A percentile compares a stretch with the other conserved stretches of the same genome.
Evolutionary conservation across 1,284 basidiomycete species (phyloP).

Genomic region (Rhodotorula sp.): DNA sequence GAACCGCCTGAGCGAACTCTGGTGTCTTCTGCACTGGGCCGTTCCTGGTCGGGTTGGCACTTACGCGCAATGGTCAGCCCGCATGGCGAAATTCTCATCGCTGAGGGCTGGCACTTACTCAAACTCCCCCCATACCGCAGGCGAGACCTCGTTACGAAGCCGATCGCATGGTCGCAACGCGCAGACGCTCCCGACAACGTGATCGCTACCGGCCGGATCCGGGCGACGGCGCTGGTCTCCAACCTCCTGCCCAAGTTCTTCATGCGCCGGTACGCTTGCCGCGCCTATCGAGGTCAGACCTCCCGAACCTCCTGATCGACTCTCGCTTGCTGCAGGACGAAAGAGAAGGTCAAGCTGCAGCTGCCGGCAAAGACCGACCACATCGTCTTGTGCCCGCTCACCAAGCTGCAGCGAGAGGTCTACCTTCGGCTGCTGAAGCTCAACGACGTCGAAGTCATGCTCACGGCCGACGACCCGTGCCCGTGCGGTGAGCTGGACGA

Average conservation of each 20-base stretch:
- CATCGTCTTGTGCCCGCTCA: slow-evolving; percentile 84
- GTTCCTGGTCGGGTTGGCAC: slow-evolving; percentile 68
- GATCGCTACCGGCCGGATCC: slow-evolving; percentile 56
- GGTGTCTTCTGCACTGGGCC: slow-evolving; percentile 77
- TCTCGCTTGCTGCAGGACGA: slow-evolving; percentile 25
- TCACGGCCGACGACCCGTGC: slow-evolving; percentile 67
- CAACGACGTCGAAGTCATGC: slow-evolving; percentile 63
- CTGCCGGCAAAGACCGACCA: slow-evolving; percentile 77
- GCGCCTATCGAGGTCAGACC: not conserved
- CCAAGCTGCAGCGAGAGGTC: slow-evolving; percentile 61
- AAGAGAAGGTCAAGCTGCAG: slow-evolving; percentile 50
- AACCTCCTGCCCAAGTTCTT: slow-evolving; percentile 72
- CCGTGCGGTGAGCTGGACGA: slow-evolving; percentile 61
- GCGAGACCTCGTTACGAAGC: slow-evolving; percentile 19
- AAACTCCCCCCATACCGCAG: slow-evolving; percentile 5
- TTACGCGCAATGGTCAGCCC: slow-evolving; percentile 62
- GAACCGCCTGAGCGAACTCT: slow-evolving; percentile 77
- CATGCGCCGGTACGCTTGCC: slow-evolving; percentile 61
- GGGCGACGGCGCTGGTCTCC: slow-evolving; percentile 56
- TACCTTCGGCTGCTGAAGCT: slow-evolving; percentile 68
- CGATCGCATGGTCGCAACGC: slow-evolving; percentile 64
- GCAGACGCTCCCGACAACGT: slow-evolving; percentile 61
- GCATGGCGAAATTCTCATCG: slow-evolving; percentile 57
- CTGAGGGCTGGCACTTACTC: slow-evolving; percentile 12
- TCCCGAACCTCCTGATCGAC: not conserved